A percentile compares a stretch with the other conserved stretches of the same genome.
Evolutionary conservation across 768 basidiomycete genomes (phyloP).

Genomic region (Leucosporidium scottii): DNA sequence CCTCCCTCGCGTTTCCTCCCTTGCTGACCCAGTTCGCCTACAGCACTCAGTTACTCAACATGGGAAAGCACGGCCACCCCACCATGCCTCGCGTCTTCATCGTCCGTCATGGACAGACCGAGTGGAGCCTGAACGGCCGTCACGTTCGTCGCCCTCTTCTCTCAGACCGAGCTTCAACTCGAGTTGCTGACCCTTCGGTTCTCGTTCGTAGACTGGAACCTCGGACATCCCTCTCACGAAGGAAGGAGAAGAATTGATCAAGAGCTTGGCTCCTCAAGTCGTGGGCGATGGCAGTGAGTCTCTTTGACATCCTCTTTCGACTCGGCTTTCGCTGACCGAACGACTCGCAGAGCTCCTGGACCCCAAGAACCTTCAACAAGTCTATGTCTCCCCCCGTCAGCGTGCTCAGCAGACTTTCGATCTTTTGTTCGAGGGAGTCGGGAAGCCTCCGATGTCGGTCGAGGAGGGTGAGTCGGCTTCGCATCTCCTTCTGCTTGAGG

Average conservation of each 20-base stretch:
- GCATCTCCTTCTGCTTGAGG: too few relatives aligned
- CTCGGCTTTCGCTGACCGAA: not conserved
- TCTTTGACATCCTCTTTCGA: too few relatives aligned
- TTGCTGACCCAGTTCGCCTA: not conserved
- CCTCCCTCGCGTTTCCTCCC: not conserved
- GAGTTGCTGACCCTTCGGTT: not conserved
- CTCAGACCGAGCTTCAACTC: not conserved
- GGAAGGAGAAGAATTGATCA: too few relatives aligned
- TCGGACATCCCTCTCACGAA: too few relatives aligned
- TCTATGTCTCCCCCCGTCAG: constrained; percentile 76
- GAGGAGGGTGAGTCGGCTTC: constrained; percentile 46
- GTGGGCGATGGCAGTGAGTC: too few relatives aligned
- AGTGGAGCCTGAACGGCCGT: not conserved
- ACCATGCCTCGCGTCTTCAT: not conserved
- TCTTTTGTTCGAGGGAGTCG: constrained; percentile 55
- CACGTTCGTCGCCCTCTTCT: not conserved
- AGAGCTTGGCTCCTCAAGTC: too few relatives aligned
- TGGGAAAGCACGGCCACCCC: constrained; percentile 45
- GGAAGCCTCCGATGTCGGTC: constrained; percentile 51
- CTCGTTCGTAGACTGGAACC: too few relatives aligned
- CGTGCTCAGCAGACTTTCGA: constrained; percentile 82
- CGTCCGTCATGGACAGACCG: not conserved
- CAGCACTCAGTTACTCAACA: constrained; percentile 35
- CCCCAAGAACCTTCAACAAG: constrained; percentile 64
- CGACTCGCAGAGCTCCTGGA: constrained; percentile 59